A percentile compares a stretch with the other conserved stretches of the same genome.
phyloP scores from a whole-genome alignment of 352 stramenopile genomes.

The Peronospora destructor region DNA sequence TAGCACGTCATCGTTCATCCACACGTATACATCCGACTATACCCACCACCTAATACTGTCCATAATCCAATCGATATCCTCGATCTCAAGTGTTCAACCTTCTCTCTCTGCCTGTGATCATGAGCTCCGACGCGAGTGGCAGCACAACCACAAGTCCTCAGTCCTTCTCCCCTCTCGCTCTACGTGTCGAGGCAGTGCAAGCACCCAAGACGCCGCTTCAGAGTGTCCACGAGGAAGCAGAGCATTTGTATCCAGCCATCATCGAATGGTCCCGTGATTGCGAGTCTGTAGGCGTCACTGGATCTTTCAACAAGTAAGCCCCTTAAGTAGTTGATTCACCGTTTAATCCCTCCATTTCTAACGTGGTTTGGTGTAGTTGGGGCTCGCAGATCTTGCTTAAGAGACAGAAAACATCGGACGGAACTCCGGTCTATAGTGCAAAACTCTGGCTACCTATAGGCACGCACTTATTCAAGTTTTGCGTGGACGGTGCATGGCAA shows the following conservation, averaged over 20 bases:
- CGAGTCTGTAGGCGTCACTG: conserved; percentile 56
- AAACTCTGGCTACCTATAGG: conserved; percentile 61
- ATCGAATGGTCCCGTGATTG: conserved; percentile 57
- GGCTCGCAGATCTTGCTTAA: conserved; percentile 68
- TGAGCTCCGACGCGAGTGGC: conserved; percentile 15
- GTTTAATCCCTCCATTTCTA: neutral
- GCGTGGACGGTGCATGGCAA: conserved; percentile 71
- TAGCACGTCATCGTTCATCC: conserved; percentile 23
- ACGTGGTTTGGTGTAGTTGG: conserved; percentile 42
- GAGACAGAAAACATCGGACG: conserved; percentile 18
- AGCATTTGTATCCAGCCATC: conserved; percentile 45
- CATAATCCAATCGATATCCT: conserved; percentile 20
- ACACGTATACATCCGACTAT: neutral
- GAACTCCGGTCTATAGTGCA: conserved; percentile 20
- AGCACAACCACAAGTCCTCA: conserved; percentile 5
- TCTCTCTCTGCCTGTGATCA: neutral
- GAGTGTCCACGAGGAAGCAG: conserved; percentile 38
- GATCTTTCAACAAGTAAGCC: conserved; percentile 76
- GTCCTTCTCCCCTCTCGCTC: conserved; percentile 2
- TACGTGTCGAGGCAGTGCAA: conserved; percentile 2
- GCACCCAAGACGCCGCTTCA: conserved; percentile 17
- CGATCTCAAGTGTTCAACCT: conserved; percentile 4
- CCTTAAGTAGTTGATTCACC: no score
- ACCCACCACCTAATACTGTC: neutral
- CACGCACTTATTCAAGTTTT: conserved; percentile 76